Conservation (phyloP, 768 basidiomycete species). For the Serendipita vermifera region DNA sequence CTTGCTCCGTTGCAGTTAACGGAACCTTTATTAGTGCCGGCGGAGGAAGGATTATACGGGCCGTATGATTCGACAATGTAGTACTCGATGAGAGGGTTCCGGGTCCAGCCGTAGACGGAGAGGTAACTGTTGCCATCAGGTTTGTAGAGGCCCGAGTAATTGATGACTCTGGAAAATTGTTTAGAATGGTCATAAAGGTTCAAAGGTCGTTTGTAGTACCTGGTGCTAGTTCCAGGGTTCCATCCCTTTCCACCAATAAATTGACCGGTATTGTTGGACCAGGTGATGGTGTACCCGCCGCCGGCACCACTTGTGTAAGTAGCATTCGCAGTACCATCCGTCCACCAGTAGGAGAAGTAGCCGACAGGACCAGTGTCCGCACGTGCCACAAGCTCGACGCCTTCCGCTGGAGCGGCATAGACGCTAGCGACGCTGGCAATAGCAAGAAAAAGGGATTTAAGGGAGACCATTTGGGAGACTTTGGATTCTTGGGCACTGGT, state of each 20-base stretch:
- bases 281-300: conserved; percentile 8
- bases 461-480: no score
- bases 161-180: neutral
- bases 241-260: conserved; percentile 4
- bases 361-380: conserved; percentile 19
- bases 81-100: conserved; percentile 1
- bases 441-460: no score
- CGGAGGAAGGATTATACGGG: conserved; percentile 28
- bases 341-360: conserved; percentile 28
- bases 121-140: neutral
- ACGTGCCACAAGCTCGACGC: conserved; percentile 3
- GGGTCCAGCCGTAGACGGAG: conserved; percentile 1
- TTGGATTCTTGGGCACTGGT: no score
- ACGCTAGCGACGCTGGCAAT: no score
- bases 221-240: neutral
- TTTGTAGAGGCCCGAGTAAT: neutral
- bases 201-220: neutral
- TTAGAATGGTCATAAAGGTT: neutral
- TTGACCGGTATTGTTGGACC: conserved; percentile 3
- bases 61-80: conserved; percentile 34
- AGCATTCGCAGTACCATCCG: conserved; percentile 9
- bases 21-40: conserved; percentile 25
- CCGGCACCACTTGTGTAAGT: conserved; percentile 11
- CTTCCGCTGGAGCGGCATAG: no score
- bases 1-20: conserved; percentile 25